A percentile compares a stretch with the other conserved stretches of the same genome.
phyloP scores from a whole-genome alignment of 768 basidiomycete genomes.

The Lyophyllum atratum region DNA sequence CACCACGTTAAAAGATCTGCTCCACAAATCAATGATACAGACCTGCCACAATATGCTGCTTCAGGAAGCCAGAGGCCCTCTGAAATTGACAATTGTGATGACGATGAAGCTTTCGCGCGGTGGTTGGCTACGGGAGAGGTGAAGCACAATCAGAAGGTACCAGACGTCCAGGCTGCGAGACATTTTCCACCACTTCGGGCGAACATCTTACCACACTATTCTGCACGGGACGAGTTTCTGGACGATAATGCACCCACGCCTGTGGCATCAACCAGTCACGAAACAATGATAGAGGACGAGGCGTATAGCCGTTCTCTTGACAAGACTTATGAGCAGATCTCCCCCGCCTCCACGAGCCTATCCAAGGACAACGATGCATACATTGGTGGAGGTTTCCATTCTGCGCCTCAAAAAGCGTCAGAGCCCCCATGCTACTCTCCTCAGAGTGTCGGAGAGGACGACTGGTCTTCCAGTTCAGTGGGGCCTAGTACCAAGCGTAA shows the following conservation, averaged over 20 bases:
- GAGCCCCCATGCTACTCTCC: slow-evolving; percentile 1
- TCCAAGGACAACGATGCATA: background rate
- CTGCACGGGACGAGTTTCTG: background rate
- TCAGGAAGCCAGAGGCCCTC: background rate
- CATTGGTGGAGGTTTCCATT: background rate
- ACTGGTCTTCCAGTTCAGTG: background rate
- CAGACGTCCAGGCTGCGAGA: background rate
- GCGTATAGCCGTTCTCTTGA: background rate
- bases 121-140: slow-evolving; percentile 40
- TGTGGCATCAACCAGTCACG: background rate
- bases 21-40: background rate
- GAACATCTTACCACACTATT: background rate
- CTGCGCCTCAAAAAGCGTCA: background rate
- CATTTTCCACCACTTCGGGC: background rate
- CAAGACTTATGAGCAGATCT: background rate
- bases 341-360: background rate
- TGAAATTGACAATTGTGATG: slow-evolving; percentile 24
- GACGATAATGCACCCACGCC: background rate
- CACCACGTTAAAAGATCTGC: background rate
- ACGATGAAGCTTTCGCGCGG: slow-evolving; percentile 47
- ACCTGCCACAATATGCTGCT: background rate
- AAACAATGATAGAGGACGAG: background rate
- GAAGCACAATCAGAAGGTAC: slow-evolving; percentile 6
- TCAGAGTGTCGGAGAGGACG: background rate
- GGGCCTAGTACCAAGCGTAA: background rate